Evolutionary conservation across 2,329 filamentous ascomycete genomes (phyloP).

Genomic region (Verticillium isaacii): DNA sequence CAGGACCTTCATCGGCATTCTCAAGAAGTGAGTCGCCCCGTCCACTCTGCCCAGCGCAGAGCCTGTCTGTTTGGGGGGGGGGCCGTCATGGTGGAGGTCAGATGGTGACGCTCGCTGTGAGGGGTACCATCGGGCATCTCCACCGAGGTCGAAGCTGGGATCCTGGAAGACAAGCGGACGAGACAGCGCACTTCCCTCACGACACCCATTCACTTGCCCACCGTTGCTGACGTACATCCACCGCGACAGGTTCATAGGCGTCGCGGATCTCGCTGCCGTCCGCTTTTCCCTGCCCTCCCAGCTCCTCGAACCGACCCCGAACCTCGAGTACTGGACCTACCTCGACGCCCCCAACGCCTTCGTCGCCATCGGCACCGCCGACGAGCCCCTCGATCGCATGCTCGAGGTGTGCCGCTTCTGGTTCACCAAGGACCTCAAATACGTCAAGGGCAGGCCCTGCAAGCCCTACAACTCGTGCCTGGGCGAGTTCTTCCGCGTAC

Average conservation of each 20-base stretch:
- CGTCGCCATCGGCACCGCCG: slow-evolving; percentile 74
- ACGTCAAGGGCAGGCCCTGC: slow-evolving; percentile 96
- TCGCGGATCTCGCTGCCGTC: slow-evolving; percentile 90
- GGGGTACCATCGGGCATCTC: not conserved
- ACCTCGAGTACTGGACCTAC: slow-evolving; percentile 99
- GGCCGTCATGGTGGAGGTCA: not conserved
- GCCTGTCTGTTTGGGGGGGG: not conserved
- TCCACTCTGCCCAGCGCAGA: slow-evolving; percentile 7
- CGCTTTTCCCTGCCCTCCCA: slow-evolving; percentile 95
- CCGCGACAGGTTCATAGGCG: slow-evolving; percentile 79
- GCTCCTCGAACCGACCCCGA: slow-evolving; percentile 91
- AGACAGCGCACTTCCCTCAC: too few relatives aligned
- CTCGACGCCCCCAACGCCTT: slow-evolving; percentile 93
- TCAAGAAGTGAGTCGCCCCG: slow-evolving; percentile 68
- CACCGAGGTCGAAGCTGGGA: not conserved
- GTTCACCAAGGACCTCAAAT: slow-evolving; percentile 99
- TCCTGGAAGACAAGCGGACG: not conserved
- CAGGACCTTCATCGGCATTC: slow-evolving; percentile 79
- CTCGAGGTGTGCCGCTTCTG: slow-evolving; percentile 92
- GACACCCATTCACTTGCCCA: not conserved
- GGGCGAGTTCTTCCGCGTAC: slow-evolving; percentile 92
- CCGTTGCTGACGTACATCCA: slow-evolving; percentile 19
- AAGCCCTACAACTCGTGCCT: slow-evolving; percentile 98
- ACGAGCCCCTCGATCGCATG: slow-evolving; percentile 90
- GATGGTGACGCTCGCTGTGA: not conserved